phyloP scores from a whole-genome alignment of 2,329 filamentous ascomycete genomes.

The Fusarium virguliforme region DNA sequence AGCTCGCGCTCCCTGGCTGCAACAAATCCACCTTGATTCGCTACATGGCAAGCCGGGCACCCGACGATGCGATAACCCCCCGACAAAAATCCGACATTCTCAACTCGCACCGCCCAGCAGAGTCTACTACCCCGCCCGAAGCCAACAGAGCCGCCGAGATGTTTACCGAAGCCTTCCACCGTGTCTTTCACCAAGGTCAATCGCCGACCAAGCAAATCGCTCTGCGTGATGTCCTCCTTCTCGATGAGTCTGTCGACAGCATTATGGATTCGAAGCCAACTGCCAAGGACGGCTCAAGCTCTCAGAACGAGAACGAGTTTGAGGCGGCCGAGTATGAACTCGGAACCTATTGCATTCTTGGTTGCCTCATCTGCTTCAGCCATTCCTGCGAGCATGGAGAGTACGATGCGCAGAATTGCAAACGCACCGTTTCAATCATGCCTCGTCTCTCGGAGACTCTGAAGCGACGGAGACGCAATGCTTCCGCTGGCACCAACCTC shows the following conservation, averaged over 20 bases:
- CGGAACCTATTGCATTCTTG: constrained; percentile 70
- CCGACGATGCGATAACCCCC: constrained; percentile 66
- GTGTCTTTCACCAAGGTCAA: constrained; percentile 63
- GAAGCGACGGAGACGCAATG: constrained; percentile 48
- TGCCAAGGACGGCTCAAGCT: constrained; percentile 61
- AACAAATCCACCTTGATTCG: constrained; percentile 69
- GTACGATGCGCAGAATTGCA: constrained; percentile 68
- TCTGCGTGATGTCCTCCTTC: constrained; percentile 68
- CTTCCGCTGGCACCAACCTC: constrained; percentile 13
- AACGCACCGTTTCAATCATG: constrained; percentile 68
- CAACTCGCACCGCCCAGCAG: constrained; percentile 63
- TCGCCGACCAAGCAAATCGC: constrained; percentile 60
- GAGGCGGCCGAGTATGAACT: constrained; percentile 65
- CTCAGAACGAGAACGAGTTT: constrained; percentile 57
- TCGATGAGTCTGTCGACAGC: constrained; percentile 69
- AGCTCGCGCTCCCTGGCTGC: constrained; percentile 66
- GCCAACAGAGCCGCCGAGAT: constrained; percentile 63
- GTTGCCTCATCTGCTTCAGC: constrained; percentile 73
- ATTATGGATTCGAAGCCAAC: constrained; percentile 69
- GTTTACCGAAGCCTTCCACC: constrained; percentile 72
- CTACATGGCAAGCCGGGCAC: constrained; percentile 67
- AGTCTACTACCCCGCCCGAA: constrained; percentile 57
- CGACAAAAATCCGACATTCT: constrained; percentile 70
- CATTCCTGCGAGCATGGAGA: constrained; percentile 75
- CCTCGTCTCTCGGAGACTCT: constrained; percentile 55